Base-by-base conservation (phyloP, 176 grass and related monocot genomes). In the Hordeum marinum region DNA sequence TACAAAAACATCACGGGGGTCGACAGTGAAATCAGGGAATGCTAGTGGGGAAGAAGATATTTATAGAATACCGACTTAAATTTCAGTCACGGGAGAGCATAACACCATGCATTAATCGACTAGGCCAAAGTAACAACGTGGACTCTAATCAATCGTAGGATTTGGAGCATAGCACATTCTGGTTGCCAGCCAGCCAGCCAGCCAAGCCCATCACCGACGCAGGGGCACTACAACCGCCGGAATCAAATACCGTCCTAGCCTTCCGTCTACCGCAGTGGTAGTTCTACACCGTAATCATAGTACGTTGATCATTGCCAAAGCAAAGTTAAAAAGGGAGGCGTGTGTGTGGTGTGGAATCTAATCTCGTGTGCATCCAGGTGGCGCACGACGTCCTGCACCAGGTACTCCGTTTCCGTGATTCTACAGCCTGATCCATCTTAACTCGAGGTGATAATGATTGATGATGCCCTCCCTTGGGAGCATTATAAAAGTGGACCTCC, bases 341-440 rank as follows among this genome's bases (percentile, higher is more conserved):
- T 80, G 71, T n/a, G 84, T 13, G 57, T 11, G 57, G 81, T 77
- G 89, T 57, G 85, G 85, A 85, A 88, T 88, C 82, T 91, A 85
- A 78, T 77, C 37, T 24, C 8, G 59, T 67, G 70, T 55, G 11
- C 70, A 2, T 73, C 72, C 82, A 75, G 76, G 72, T 80, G 83
- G 88, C 50, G 77, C 82, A 81, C 62, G 69, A 75, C 69, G 36
- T 31, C 21, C 35, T 50, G 65, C 66, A 7, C 67, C 50, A 36
- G 80, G 32, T 46, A 46, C 7, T 40, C 6, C 3, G 55, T 68
- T 25, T 68, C 80, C 48, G 59, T 87, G 76, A 71, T 84, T 84
- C 69, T 23, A 82, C 75, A 63, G 85, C 69, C 48, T 84, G 76
- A 80, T 78, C 73, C 85, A 81, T 91, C 75, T 84, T 80, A 84